phyloP scores from a whole-genome alignment of 345 rosid species.

The Boechera divaricarpa region DNA sequence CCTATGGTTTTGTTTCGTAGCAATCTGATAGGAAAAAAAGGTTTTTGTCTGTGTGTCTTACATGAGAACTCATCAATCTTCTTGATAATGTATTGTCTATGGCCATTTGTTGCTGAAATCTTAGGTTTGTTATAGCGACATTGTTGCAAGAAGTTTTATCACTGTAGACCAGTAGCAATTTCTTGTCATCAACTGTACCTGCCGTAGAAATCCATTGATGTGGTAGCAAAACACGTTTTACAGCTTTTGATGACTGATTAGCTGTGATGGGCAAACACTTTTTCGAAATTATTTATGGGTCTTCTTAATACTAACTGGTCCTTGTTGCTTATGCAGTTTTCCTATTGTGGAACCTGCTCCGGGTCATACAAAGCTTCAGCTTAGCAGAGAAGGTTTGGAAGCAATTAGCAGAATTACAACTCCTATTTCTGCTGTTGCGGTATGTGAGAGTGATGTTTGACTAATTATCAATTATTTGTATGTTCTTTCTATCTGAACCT shows the following conservation, averaged over 20 bases:
- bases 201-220: neutral
- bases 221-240: neutral
- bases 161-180: neutral
- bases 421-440: slow-evolving; percentile 94
- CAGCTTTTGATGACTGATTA: neutral
- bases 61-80: neutral
- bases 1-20: slow-evolving; percentile 22
- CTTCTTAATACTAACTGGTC: neutral
- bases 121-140: slow-evolving; percentile 27
- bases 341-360: slow-evolving; percentile 97
- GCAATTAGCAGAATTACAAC: slow-evolving; percentile 80
- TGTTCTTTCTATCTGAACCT: slow-evolving; percentile 32
- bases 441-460: slow-evolving; percentile 55
- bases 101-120: neutral
- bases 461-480: slow-evolving; percentile 37
- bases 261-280: neutral
- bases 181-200: slow-evolving; percentile 19
- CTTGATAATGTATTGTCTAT: slow-evolving; percentile 6
- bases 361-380: slow-evolving; percentile 95
- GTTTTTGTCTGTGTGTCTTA: slow-evolving; percentile 6
- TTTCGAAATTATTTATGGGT: neutral
- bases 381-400: slow-evolving; percentile 89
- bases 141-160: slow-evolving; percentile 26
- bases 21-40: neutral
- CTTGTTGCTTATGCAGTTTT: slow-evolving; percentile 59